These are phyloP conservation scores for Phytophthora tubulina DNA, from an alignment of 352 stramenopile species.

Conservation along the genomic window DNA sequence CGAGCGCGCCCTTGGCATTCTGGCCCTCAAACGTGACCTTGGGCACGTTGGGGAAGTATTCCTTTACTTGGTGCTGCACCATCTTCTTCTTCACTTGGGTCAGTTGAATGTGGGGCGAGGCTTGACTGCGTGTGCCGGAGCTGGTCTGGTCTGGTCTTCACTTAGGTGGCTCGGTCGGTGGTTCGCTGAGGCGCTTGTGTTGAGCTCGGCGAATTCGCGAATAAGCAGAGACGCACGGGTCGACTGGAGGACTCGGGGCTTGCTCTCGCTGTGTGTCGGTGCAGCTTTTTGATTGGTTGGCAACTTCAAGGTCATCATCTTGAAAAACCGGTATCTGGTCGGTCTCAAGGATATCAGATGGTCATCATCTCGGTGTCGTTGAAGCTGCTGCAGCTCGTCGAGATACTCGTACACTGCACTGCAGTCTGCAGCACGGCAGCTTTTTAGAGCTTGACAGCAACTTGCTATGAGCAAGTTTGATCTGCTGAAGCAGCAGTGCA, in stretches of 20 bases:
- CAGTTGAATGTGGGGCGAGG: not conserved
- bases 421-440: no score
- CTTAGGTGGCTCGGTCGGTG: not conserved
- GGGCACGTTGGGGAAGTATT: slow-evolving; percentile 66
- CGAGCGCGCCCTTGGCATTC: slow-evolving; percentile 56
- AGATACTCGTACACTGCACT: not conserved
- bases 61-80: slow-evolving; percentile 47
- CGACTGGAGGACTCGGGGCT: not conserved
- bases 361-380: slow-evolving; percentile 32
- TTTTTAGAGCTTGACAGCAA: no score
- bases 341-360: slow-evolving; percentile 11
- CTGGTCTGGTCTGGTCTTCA: not conserved
- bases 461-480: no score
- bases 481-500: no score
- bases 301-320: slow-evolving; percentile 28
- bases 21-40: slow-evolving; percentile 73
- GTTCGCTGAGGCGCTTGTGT: slow-evolving; percentile 16
- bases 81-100: slow-evolving; percentile 16
- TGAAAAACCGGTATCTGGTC: not conserved
- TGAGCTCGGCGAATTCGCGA: slow-evolving; percentile 21
- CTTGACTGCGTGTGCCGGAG: not conserved
- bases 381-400: slow-evolving; percentile 14
- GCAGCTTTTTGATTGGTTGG: slow-evolving; percentile 6
- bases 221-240: slow-evolving; percentile 16
- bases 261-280: not conserved